These are phyloP conservation scores for Paxillus involutus DNA, from an alignment of 768 basidiomycete species.

Conservation along the genomic window DNA sequence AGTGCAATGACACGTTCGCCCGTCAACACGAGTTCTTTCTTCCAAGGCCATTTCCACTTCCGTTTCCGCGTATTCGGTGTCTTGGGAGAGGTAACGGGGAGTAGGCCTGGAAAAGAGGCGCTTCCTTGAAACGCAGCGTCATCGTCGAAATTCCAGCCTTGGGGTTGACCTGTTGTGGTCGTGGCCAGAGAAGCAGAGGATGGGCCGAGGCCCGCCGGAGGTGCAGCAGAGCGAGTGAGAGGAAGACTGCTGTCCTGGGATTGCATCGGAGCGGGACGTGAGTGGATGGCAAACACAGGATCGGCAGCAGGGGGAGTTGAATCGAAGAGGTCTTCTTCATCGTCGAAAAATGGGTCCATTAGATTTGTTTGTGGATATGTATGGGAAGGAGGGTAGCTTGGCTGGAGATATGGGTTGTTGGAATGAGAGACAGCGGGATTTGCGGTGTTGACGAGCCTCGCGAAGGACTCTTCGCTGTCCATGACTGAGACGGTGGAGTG, in stretches of 20 bases:
- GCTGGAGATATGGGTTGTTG: slow-evolving; percentile 4
- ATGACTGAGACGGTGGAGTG: slow-evolving; percentile 4
- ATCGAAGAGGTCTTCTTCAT: slow-evolving; percentile 55
- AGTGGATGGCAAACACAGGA: slow-evolving; percentile 51
- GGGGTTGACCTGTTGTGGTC: slow-evolving; percentile 46
- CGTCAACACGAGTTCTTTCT: slow-evolving; percentile 58
- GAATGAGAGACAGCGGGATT: slow-evolving; percentile 22
- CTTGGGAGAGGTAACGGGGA: slow-evolving; percentile 11
- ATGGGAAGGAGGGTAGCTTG: slow-evolving; percentile 54
- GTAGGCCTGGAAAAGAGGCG: slow-evolving; percentile 36
- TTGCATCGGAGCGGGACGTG: slow-evolving; percentile 33
- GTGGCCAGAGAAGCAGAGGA: slow-evolving; percentile 44
- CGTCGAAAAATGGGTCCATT: slow-evolving; percentile 76
- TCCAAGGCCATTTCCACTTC: slow-evolving; percentile 83
- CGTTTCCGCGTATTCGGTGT: slow-evolving; percentile 18
- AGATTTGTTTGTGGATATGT: slow-evolving; percentile 37
- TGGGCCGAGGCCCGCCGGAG: slow-evolving; percentile 55
- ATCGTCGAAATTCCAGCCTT: slow-evolving; percentile 77
- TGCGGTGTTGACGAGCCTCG: slow-evolving; percentile 23
- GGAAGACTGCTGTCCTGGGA: slow-evolving; percentile 53
- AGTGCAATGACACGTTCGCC: slow-evolving; percentile 83
- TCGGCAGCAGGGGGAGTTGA: slow-evolving; percentile 41
- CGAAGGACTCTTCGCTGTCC: slow-evolving; percentile 29
- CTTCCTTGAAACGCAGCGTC: slow-evolving; percentile 52
- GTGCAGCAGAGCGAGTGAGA: slow-evolving; percentile 56